Percentiles rank a stretch among this genome's conserved stretches.
These are phyloP conservation scores for Xylariaceae sp. DNA, from an alignment of 2,329 filamentous ascomycete genomes.

Conservation along the genomic window DNA sequence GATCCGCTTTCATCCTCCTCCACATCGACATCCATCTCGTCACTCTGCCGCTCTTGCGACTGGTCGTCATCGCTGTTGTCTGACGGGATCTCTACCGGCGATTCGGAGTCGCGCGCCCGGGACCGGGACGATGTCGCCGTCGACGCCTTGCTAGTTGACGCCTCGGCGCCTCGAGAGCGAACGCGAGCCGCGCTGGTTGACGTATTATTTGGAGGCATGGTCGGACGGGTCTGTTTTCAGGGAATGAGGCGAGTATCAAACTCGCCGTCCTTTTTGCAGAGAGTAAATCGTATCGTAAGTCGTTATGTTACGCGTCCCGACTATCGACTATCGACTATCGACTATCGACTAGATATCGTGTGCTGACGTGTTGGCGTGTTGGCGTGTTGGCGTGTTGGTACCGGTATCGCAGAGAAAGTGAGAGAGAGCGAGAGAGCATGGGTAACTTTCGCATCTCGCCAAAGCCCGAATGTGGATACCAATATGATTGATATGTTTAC, in stretches of 20 bases:
- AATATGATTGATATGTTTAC: too few relatives aligned
- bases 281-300: not conserved
- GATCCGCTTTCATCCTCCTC: constrained; percentile 25
- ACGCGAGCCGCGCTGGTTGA: constrained; percentile 34
- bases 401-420: too few relatives aligned
- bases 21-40: constrained; percentile 23
- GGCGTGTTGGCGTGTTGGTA: not conserved
- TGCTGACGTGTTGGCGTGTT: not conserved
- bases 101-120: constrained; percentile 7
- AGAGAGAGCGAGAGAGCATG: too few relatives aligned
- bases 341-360: not conserved
- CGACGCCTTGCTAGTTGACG: constrained; percentile 12
- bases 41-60: constrained; percentile 8
- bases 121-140: constrained; percentile 17
- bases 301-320: not conserved
- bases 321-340: too few relatives aligned
- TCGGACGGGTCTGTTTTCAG: not conserved
- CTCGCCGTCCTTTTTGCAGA: not conserved
- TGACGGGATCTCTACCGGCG: constrained; percentile 12
- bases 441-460: not conserved
- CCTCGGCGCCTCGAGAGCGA: constrained; percentile 22
- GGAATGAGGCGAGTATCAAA: not conserved
- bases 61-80: constrained; percentile 19
- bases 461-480: not conserved
- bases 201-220: constrained; percentile 42